Percentiles rank a stretch among this genome's conserved stretches.
phyloP scores from a whole-genome alignment of 805 yeast species.

The Candida pseudoglaebosa region DNA sequence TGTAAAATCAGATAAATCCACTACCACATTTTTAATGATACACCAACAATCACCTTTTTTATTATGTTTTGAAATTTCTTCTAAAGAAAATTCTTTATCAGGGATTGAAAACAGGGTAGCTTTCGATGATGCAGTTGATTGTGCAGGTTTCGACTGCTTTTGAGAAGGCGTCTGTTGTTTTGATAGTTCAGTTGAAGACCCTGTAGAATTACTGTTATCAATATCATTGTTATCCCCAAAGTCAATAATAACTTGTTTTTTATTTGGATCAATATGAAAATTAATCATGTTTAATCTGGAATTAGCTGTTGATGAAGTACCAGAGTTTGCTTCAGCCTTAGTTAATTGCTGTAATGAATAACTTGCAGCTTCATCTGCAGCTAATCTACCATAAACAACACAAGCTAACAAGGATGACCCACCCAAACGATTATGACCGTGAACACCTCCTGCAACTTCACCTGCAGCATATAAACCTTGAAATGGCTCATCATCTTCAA shows the following conservation, averaged over 20 bases:
- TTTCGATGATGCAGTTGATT: slow-evolving; percentile 4
- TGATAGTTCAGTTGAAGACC: background rate
- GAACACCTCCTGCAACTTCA: slow-evolving; percentile 45
- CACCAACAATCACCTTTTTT: slow-evolving; percentile 49
- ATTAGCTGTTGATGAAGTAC: slow-evolving; percentile 18
- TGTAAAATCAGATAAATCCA: slow-evolving; percentile 45
- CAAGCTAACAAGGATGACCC: slow-evolving; percentile 43
- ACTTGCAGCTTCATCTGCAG: slow-evolving; percentile 40
- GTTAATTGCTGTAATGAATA: slow-evolving; percentile 27
- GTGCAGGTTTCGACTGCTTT: slow-evolving; percentile 3
- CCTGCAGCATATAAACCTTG: slow-evolving; percentile 42
- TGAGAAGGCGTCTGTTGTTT: background rate
- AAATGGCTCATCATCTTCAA: slow-evolving; percentile 20
- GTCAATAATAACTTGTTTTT: slow-evolving; percentile 31
- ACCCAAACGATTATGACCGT: slow-evolving; percentile 42
- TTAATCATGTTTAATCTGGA: slow-evolving; percentile 40
- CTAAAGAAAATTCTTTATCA: slow-evolving; percentile 40
- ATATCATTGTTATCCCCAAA: slow-evolving; percentile 16
- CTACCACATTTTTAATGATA: slow-evolving; percentile 48
- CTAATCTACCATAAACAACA: slow-evolving; percentile 41
- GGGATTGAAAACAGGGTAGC: slow-evolving; percentile 38
- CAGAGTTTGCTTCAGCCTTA: slow-evolving; percentile 7
- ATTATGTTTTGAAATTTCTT: slow-evolving; percentile 48
- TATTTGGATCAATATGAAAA: slow-evolving; percentile 41
- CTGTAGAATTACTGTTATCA: background rate